A percentile compares a stretch with the other conserved stretches of the same genome.
Evolutionary conservation across 2,329 filamentous ascomycete species (phyloP).

Genomic region (Talaromyces atroroseus): DNA sequence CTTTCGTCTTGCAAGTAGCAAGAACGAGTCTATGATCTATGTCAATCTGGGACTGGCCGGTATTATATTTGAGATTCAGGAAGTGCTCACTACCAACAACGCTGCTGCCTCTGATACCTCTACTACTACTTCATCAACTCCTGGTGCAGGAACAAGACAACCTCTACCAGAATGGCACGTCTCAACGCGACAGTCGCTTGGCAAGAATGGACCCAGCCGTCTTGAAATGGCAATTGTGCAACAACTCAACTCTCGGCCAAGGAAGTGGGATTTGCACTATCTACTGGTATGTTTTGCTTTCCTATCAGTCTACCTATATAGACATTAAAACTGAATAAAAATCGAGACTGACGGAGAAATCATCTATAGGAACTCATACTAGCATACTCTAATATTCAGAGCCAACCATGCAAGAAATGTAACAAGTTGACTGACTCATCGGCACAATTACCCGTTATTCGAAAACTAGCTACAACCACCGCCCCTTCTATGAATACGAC

Average conservation of each 20-base stretch:
- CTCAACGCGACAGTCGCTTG: slow-evolving; percentile 19
- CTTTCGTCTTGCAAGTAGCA: slow-evolving; percentile 23
- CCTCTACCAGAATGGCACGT: slow-evolving; percentile 29
- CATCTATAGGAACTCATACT: slow-evolving; percentile 36
- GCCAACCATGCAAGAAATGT: slow-evolving; percentile 36
- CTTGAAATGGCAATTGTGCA: slow-evolving; percentile 29
- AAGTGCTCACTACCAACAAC: slow-evolving; percentile 13
- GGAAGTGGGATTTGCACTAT: slow-evolving; percentile 37
- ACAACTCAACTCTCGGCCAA: slow-evolving; percentile 29
- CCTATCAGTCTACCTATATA: neutral
- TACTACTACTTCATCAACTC: neutral
- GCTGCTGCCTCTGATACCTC: neutral
- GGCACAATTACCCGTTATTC: slow-evolving; percentile 37
- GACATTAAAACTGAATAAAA: neutral
- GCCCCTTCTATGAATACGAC: neutral
- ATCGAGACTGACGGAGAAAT: slow-evolving; percentile 7
- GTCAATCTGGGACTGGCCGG: slow-evolving; percentile 30
- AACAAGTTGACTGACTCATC: slow-evolving; percentile 31
- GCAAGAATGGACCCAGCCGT: slow-evolving; percentile 23
- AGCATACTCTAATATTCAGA: slow-evolving; percentile 38
- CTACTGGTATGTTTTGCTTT: slow-evolving; percentile 28
- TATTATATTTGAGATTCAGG: slow-evolving; percentile 25
- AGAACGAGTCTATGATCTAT: slow-evolving; percentile 21
- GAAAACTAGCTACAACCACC: slow-evolving; percentile 15
- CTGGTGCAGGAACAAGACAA: neutral